Evolutionary conservation across 495 filamentous ascomycete genomes (phyloP), one percentile per base, ranked within the genome.

Genomic region (Aspergillus coremiiformis): DNA sequence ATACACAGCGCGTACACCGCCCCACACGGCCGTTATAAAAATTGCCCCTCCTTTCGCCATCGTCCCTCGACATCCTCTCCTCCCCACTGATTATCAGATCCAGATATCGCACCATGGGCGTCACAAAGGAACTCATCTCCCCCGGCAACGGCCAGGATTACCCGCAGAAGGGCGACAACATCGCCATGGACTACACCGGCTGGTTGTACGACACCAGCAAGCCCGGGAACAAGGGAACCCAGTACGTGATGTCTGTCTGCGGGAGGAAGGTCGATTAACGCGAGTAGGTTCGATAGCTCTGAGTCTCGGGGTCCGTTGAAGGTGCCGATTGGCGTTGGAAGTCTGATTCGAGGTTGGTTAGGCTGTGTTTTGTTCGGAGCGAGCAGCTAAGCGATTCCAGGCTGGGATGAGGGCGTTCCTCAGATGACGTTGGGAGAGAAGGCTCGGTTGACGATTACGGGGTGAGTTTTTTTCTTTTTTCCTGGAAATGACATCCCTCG

Each of bases 321-420:
- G 26, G 83, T 78, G 32, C 47, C 68, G 44, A 93, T 95, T 61
- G 89, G 89, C 35, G 69, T 83, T 45, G 87, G 87, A 44, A 74
- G 76, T 61, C 83, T 95, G 55, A 95, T 95, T 71, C 78, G 76
- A 69, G 89, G 89, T 90, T 71, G 46, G 68, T 53, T 19, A 26
- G 7, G 42, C 2, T 20, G 39, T n/a, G 11, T 32, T n/a, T 21
- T 43, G 29, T 55, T 35, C 10, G 5, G n/a, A 51, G 33, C n/a
- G 50, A 45, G 43, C 20, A 37, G 10, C 5, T 41, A 8, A 7
- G 3, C 10, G 29, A 39, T 61, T n/a, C n/a, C n/a, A 90, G 89
- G 89, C 41, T 95, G 89, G 89, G 89, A 95, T 55, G 83, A 91
- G 74, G 89, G 85, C 52, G 87, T 95, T 24, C 69, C 79, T 20